phyloP scores from a whole-genome alignment of 78 protist species.

The Chrysochromulina parva region DNA sequence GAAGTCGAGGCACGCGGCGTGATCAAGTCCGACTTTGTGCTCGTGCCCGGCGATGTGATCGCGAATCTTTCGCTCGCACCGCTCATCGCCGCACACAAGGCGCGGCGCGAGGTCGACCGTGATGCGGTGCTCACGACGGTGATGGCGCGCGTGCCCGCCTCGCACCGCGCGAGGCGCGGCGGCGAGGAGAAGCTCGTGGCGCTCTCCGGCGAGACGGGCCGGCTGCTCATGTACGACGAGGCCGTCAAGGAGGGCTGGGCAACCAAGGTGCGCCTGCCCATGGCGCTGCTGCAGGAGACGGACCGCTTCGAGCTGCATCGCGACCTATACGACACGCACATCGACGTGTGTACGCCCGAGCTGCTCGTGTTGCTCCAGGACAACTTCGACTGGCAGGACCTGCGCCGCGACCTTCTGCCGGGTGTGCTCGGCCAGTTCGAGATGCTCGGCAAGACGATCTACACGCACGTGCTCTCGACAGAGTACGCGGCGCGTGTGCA shows the following conservation, averaged over 20 bases:
- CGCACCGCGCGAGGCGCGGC: slow-evolving; percentile 14
- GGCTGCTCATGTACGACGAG: slow-evolving; percentile 32
- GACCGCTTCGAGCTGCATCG: neutral
- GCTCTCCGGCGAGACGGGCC: slow-evolving; percentile 39
- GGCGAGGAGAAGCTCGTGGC: slow-evolving; percentile 60
- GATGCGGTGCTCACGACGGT: slow-evolving; percentile 74
- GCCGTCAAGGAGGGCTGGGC: neutral
- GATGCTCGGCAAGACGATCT: slow-evolving; percentile 28
- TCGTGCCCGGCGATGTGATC: slow-evolving; percentile 75
- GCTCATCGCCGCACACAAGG: slow-evolving; percentile 67
- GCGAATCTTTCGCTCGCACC: slow-evolving; percentile 69
- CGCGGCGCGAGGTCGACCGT: slow-evolving; percentile 68
- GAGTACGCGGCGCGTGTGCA: slow-evolving; percentile 19
- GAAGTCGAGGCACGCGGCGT: slow-evolving; percentile 48
- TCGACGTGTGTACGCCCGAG: slow-evolving; percentile 82
- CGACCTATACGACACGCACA: slow-evolving; percentile 73
- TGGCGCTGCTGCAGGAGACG: slow-evolving; percentile 16
- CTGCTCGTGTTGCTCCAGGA: slow-evolving; percentile 35
- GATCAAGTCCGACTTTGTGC: slow-evolving; percentile 73
- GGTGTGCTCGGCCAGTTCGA: slow-evolving; percentile 17
- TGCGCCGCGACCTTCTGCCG: neutral
- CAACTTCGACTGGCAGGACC: slow-evolving; percentile 46
- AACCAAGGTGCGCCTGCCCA: neutral
- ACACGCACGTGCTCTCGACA: neutral
- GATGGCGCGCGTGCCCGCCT: slow-evolving; percentile 47